phyloP scores from a whole-genome alignment of 2,329 filamentous ascomycete species.

The Nakataea oryzae region DNA sequence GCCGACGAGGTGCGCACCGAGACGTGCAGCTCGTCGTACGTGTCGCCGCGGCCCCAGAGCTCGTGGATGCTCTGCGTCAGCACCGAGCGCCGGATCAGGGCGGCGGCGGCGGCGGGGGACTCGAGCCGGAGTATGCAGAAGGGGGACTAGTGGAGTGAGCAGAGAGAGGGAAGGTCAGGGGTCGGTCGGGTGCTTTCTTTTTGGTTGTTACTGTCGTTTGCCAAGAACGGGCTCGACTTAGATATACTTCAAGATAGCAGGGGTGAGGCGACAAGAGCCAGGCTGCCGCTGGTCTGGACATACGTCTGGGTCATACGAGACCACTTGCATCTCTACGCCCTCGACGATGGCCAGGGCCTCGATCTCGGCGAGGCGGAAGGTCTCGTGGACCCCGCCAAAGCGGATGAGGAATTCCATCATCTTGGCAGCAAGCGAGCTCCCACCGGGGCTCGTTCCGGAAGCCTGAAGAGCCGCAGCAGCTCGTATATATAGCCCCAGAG shows the following conservation, averaged over 20 bases:
- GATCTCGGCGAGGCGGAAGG: conserved; percentile 79
- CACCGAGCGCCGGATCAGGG: conserved; percentile 66
- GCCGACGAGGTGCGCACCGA: conserved; percentile 49
- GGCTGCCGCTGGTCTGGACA: conserved; percentile 18
- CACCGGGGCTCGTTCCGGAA: not conserved
- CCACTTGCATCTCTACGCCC: conserved; percentile 56
- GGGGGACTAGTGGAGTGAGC: conserved; percentile 52
- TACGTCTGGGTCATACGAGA: conserved; percentile 69
- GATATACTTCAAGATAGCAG: not conserved
- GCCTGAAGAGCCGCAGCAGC: not conserved
- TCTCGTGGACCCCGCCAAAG: conserved; percentile 81
- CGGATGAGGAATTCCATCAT: conserved; percentile 80
- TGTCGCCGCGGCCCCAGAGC: conserved; percentile 68
- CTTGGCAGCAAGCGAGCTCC: not conserved
- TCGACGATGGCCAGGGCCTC: conserved; percentile 65
- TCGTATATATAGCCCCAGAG: no score
- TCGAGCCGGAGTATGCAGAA: conserved; percentile 69
- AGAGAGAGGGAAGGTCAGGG: not conserved
- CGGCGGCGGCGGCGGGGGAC: conserved; percentile 51
- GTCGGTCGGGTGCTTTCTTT: no score
- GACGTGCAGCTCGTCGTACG: conserved; percentile 58
- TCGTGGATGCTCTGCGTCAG: conserved; percentile 78
- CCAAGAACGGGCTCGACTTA: not conserved
- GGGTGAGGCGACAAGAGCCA: no score
- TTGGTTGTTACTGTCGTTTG: not conserved